Percentiles rank a stretch among this genome's conserved stretches.
phyloP scores from a whole-genome alignment of 1,139 yeast species.

The Diutina ranongensis region DNA sequence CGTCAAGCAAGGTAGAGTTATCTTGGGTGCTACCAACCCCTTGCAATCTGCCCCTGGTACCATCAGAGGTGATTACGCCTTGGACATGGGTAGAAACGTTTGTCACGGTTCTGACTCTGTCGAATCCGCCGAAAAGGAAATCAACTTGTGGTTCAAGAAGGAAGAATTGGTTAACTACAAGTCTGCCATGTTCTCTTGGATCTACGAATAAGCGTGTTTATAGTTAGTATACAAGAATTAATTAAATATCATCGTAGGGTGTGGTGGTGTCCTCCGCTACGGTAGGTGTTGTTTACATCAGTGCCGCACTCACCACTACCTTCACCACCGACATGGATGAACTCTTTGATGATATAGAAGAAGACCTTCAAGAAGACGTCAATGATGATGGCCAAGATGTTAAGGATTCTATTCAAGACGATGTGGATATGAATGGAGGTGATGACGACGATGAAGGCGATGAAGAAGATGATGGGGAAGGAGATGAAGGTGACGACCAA shows the following conservation, averaged over 20 bases:
- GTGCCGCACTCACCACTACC: not conserved
- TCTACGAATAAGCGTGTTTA: constrained; percentile 59
- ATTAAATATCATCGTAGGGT: too few species aligned
- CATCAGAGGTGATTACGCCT: constrained; percentile 95
- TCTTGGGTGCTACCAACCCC: constrained; percentile 99
- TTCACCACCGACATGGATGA: constrained; percentile 11
- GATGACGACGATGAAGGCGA: constrained; percentile 7
- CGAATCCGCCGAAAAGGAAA: constrained; percentile 95
- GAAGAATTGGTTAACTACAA: constrained; percentile 94
- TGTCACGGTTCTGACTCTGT: constrained; percentile 99
- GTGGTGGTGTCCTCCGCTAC: too few species aligned
- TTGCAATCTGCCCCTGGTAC: constrained; percentile 96
- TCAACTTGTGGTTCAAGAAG: constrained; percentile 94
- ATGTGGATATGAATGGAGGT: constrained; percentile 12
- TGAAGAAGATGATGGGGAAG: constrained; percentile 9
- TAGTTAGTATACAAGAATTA: too few species aligned
- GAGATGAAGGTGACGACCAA: constrained; percentile 8
- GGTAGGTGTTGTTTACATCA: too few species aligned
- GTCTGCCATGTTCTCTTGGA: constrained; percentile 75
- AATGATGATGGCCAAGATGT: not conserved
- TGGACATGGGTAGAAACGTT: constrained; percentile 99
- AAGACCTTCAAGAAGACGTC: constrained; percentile 8
- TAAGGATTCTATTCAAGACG: constrained; percentile 1
- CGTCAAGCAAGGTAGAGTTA: constrained; percentile 96
- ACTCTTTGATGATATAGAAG: constrained; percentile 17